These are phyloP conservation scores for Chamaecyparis obtusa DNA, from an alignment of 75 land plant genomes.

Conservation along the genomic window DNA sequence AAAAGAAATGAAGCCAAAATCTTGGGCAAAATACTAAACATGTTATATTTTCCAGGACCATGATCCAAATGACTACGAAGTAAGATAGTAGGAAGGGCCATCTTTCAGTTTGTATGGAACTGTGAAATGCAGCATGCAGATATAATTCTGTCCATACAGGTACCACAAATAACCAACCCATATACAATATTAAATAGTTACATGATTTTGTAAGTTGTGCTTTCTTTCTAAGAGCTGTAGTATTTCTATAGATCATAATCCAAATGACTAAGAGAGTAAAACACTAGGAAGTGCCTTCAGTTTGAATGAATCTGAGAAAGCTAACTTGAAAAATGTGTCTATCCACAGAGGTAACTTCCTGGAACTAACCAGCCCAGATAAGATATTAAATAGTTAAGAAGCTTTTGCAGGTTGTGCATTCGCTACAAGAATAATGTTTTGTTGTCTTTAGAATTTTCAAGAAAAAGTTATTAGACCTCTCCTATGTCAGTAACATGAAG, in stretches of 20 bases:
- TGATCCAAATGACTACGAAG: background rate
- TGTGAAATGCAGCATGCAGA: no score
- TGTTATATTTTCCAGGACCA: background rate
- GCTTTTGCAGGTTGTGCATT: background rate
- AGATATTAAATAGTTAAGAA: background rate
- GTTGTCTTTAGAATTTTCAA: background rate
- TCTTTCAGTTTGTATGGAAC: background rate
- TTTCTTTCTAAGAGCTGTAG: background rate
- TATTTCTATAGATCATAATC: background rate
- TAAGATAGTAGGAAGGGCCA: background rate
- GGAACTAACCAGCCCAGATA: background rate
- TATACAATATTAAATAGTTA: no score
- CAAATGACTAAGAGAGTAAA: background rate
- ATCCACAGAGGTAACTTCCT: background rate
- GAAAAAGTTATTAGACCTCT: background rate
- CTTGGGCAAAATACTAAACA: background rate
- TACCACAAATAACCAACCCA: background rate
- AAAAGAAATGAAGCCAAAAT: background rate
- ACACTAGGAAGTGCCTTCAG: background rate
- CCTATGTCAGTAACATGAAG: background rate
- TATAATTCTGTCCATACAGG: background rate
- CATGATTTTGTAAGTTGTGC: background rate
- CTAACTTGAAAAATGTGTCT: background rate
- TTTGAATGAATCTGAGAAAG: no score
- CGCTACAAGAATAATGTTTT: background rate